These are phyloP conservation scores for Speleostelium caveatum DNA, from an alignment of 78 protist genomes.

Conservation along the genomic window DNA sequence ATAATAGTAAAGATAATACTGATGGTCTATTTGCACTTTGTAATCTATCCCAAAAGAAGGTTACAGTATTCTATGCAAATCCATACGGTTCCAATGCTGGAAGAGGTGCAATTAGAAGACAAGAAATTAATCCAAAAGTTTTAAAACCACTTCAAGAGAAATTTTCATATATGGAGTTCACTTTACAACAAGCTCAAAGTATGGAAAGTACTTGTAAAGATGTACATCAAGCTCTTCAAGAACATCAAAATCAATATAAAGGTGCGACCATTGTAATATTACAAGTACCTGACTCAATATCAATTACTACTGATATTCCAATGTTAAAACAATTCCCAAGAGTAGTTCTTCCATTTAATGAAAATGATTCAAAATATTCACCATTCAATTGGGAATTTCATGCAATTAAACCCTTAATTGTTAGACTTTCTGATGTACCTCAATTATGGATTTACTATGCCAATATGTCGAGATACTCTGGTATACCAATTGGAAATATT, in stretches of 20 bases:
- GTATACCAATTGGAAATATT: slow-evolving; percentile 91
- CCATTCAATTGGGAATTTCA: slow-evolving; percentile 79
- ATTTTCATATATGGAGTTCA: slow-evolving; percentile 4
- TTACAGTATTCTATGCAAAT: slow-evolving; percentile 30
- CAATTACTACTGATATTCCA: slow-evolving; percentile 10
- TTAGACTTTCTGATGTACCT: slow-evolving; percentile 21
- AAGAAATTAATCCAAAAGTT: not conserved
- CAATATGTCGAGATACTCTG: slow-evolving; percentile 83
- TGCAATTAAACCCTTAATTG: slow-evolving; percentile 18
- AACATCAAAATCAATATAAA: slow-evolving; percentile 4
- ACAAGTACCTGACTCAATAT: not conserved
- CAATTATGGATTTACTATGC: slow-evolving; percentile 39
- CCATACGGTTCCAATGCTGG: too few relatives aligned
- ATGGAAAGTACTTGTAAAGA: slow-evolving; percentile 11
- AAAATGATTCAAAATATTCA: slow-evolving; percentile 34
- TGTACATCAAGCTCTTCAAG: not conserved
- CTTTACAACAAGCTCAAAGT: not conserved
- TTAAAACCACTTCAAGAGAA: slow-evolving; percentile 14
- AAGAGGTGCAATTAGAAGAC: not conserved
- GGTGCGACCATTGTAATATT: slow-evolving; percentile 37
- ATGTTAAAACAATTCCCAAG: slow-evolving; percentile 11
- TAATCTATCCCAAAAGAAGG: slow-evolving; percentile 7
- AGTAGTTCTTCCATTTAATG: slow-evolving; percentile 25
- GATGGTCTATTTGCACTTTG: slow-evolving; percentile 65
- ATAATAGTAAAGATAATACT: slow-evolving; percentile 72